phyloP scores from a whole-genome alignment of 2,329 filamentous ascomycete species.

The Fusarium sp. region DNA sequence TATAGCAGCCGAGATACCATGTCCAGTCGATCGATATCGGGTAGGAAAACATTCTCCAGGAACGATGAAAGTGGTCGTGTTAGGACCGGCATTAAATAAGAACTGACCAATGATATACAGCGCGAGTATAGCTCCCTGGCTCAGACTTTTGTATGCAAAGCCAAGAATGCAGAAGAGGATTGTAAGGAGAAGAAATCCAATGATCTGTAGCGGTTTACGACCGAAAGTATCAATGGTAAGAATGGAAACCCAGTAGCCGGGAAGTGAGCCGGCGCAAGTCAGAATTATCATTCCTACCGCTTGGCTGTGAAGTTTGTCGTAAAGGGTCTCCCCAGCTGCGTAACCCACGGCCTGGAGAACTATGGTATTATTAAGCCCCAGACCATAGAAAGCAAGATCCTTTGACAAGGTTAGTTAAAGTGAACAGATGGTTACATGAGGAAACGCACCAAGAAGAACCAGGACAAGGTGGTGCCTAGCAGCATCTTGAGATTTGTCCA shows the following conservation, averaged over 20 bases:
- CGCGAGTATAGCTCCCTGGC: conserved; percentile 62
- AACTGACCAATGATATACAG: conserved; percentile 74
- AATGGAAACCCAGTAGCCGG: conserved; percentile 83
- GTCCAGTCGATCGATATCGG: conserved; percentile 69
- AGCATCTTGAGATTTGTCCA: conserved; percentile 78
- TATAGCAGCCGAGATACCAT: conserved; percentile 73
- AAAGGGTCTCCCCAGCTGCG: conserved; percentile 70
- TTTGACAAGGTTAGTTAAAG: conserved; percentile 43
- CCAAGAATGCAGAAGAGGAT: conserved; percentile 71
- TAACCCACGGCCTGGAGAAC: conserved; percentile 80
- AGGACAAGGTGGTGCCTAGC: conserved; percentile 80
- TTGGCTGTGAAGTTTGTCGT: conserved; percentile 75
- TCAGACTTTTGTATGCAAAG: conserved; percentile 65
- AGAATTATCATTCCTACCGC: conserved; percentile 82
- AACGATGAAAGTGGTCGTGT: conserved; percentile 73
- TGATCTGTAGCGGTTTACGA: conserved; percentile 78
- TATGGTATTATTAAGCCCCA: conserved; percentile 79
- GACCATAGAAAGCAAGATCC: conserved; percentile 75
- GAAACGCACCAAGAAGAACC: conserved; percentile 75
- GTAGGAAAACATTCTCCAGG: conserved; percentile 74
- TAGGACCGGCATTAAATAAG: conserved; percentile 74
- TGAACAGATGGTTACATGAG: background rate
- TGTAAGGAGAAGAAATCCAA: conserved; percentile 70
- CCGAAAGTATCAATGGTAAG: conserved; percentile 79
- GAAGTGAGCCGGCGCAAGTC: conserved; percentile 79